Evolutionary conservation across 805 yeast genomes (phyloP), one percentile per base, ranked within the genome.

Genomic region (Metschnikowia drakensbergensis): DNA sequence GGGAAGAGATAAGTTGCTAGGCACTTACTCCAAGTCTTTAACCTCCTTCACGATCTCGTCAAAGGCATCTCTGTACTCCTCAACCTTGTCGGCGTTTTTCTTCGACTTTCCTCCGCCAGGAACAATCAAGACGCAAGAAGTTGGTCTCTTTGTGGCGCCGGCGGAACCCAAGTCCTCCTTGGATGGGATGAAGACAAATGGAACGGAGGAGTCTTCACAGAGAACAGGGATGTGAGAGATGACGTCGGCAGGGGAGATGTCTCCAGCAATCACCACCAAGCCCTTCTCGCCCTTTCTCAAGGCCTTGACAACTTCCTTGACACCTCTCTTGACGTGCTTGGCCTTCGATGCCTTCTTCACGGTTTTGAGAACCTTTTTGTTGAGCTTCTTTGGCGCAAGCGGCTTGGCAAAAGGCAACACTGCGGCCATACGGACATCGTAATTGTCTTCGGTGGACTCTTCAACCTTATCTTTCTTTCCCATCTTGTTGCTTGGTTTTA

Each of bases 81-180:
- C 80, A 54, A 81, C 88, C 61, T 73, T 73, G 58, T 72, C 76
- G 55, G 89, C 81, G 59, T 82, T 84, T 69, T 84, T 86, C 75
- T 83, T 86, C 63, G 87, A 80, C 69, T 82, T 81, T 52, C 91
- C 90, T 48, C 96, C 96, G 50, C 96, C 96, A 61, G 99, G 99
- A 47, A 91, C 94, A 60, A 94, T 81, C 89, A 94, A 88, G 29
- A 94, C 96, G 68, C 96, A 91, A 34, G 97, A 89, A 34, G 99
- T 94, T 59, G 99, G 98, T 79, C 99, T 86, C 78, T 94, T 94
- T 49, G 99, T 94, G 53, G 97, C 96, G 65, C 98, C 98, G 26
- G 99, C 99, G 54, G 96, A 87, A 32, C 99, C 99, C 58, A 94
- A 80, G 66, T 94, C 98, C 75, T 94, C 97, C 74, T 94, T 94